Evolutionary conservation across 2,329 filamentous ascomycete genomes (phyloP).

Genomic region (Aureobasidium pullulans): DNA sequence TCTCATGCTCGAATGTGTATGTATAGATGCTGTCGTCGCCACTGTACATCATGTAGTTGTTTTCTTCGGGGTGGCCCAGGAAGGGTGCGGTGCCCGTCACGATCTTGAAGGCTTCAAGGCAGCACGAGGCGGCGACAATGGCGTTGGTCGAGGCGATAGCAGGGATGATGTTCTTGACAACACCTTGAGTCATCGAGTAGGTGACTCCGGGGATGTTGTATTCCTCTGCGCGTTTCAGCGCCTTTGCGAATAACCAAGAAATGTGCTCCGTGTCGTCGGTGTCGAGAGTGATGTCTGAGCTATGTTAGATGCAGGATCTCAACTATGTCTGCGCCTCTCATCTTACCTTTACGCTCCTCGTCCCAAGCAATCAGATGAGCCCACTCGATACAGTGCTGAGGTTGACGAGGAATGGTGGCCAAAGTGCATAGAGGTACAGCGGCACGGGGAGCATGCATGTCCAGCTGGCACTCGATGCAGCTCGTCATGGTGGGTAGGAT

Average conservation of each 20-base stretch:
- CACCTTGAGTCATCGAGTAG: constrained; percentile 91
- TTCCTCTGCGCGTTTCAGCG: constrained; percentile 70
- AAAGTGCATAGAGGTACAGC: constrained; percentile 94
- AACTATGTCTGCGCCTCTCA: no score
- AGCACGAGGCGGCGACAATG: constrained; percentile 90
- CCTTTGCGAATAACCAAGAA: constrained; percentile 89
- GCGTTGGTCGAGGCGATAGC: constrained; percentile 97
- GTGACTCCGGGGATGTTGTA: constrained; percentile 91
- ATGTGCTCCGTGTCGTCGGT: constrained; percentile 96
- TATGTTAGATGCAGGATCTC: neutral
- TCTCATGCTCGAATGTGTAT: constrained; percentile 91
- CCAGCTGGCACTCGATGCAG: constrained; percentile 95
- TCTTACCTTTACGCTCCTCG: constrained; percentile 42
- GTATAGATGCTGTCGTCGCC: constrained; percentile 95
- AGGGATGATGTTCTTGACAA: constrained; percentile 98
- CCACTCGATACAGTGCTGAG: constrained; percentile 98
- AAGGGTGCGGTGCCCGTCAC: constrained; percentile 74
- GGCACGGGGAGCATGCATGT: constrained; percentile 97
- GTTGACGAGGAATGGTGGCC: constrained; percentile 90
- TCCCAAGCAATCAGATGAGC: constrained; percentile 98
- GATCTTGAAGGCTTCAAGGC: constrained; percentile 95
- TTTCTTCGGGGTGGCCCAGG: constrained; percentile 63
- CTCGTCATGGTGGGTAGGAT: constrained; percentile 88
- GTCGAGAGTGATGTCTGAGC: constrained; percentile 67
- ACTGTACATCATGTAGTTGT: constrained; percentile 98